phyloP scores from a whole-genome alignment of 2,329 filamentous ascomycete species.

The Aspergillus sp. region DNA sequence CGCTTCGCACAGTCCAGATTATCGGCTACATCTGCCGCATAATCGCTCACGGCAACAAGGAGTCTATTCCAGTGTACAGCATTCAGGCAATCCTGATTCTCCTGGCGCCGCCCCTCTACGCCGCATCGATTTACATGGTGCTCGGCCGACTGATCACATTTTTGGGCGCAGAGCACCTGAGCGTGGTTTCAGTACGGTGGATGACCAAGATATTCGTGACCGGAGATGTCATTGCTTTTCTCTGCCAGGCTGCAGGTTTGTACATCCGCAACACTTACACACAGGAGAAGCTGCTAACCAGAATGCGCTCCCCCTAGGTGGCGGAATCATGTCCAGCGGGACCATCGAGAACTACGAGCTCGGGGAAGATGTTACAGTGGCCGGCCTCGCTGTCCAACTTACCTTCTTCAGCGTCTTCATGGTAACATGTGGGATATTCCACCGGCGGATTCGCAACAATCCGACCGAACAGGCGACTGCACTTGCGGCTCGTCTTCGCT shows the following conservation, averaged over 20 bases:
- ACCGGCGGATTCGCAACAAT: too few relatives aligned
- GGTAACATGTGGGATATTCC: too few relatives aligned
- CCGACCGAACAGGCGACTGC: too few relatives aligned
- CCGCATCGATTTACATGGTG: conserved; percentile 36
- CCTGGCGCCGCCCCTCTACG: conserved; percentile 42
- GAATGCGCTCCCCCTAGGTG: too few relatives aligned
- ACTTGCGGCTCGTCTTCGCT: too few relatives aligned
- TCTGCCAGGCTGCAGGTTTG: conserved; percentile 25
- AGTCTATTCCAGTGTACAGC: conserved; percentile 28
- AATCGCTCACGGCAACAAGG: conserved; percentile 1
- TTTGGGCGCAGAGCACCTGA: background rate
- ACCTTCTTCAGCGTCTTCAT: too few relatives aligned
- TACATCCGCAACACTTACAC: too few relatives aligned
- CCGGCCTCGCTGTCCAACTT: too few relatives aligned
- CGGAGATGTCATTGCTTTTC: conserved; percentile 34
- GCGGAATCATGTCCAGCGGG: too few relatives aligned
- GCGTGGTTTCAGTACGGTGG: background rate
- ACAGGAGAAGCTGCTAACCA: too few relatives aligned
- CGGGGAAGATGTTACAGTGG: too few relatives aligned
- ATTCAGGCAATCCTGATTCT: conserved; percentile 37
- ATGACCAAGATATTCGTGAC: conserved; percentile 29
- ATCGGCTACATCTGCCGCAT: conserved; percentile 31
- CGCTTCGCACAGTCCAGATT: conserved; percentile 43
- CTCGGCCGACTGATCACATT: background rate
- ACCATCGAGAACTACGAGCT: too few relatives aligned